phyloP scores from a whole-genome alignment of 2,329 filamentous ascomycete species.

The Cercospora sp. region DNA sequence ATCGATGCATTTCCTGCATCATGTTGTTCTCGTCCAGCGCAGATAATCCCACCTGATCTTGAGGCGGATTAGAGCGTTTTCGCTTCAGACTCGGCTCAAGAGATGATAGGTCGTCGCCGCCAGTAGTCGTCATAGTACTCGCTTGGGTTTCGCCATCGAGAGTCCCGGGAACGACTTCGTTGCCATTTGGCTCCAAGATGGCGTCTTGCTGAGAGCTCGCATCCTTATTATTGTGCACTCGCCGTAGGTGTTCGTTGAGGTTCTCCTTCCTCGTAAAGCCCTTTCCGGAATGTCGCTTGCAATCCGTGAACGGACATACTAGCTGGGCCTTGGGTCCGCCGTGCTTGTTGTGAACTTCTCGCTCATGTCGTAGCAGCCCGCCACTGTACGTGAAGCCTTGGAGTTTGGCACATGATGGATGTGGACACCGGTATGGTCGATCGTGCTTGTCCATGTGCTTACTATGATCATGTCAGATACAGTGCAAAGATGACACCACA shows the following conservation, averaged over 20 bases:
- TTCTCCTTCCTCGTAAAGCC: conserved; percentile 95
- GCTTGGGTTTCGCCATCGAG: conserved; percentile 26
- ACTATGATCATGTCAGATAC: conserved; percentile 49
- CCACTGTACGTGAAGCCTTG: conserved; percentile 95
- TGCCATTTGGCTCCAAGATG: conserved; percentile 18
- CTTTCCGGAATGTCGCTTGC: conserved; percentile 83
- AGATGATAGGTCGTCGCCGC: background rate
- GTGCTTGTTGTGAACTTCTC: conserved; percentile 89
- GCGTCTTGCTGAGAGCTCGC: conserved; percentile 22
- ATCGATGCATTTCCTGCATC: conserved; percentile 43
- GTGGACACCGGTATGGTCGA: conserved; percentile 81
- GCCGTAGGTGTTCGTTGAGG: conserved; percentile 85
- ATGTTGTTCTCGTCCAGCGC: conserved; percentile 36
- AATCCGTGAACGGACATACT: conserved; percentile 81
- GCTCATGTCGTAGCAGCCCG: conserved; percentile 82
- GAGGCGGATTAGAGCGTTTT: conserved; percentile 17
- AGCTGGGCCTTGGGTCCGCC: conserved; percentile 84
- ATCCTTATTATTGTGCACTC: conserved; percentile 62
- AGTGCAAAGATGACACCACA: background rate
- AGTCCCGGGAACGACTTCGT: conserved; percentile 20
- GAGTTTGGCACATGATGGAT: conserved; percentile 83
- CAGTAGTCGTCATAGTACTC: conserved; percentile 5
- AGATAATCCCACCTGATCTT: background rate
- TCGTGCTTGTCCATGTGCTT: conserved; percentile 99
- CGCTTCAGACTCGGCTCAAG: conserved; percentile 12